Evolutionary conservation across 2,329 filamentous ascomycete species (phyloP), one percentile per base, ranked within the genome.

Genomic region (Macrophomina pseudophaseolina): DNA sequence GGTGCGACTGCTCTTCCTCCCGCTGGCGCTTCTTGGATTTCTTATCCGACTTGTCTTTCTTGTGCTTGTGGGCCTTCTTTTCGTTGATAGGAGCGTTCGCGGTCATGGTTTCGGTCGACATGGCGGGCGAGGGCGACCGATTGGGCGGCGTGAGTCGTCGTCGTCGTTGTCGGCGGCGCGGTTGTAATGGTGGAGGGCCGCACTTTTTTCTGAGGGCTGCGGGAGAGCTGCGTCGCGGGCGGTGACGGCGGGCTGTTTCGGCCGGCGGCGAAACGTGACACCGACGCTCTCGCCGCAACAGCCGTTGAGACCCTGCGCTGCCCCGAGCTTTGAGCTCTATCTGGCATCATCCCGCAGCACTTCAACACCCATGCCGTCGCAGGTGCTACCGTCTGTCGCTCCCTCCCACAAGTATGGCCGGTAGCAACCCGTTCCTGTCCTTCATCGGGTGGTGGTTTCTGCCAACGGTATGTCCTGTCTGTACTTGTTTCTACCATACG

Each of bases 381-480:
- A 8, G 23, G 14, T 33, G 23, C 16, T 33, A 2, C 42, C 18
- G 59, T 42, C 59, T 30, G 56, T 48, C 46, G 44, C 59, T 42
- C 9, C 18, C 30, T 52, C 60, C 48, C 11, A 14, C 23, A 9
- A 42, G 18, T 33, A 64, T 64, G 60, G 48, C 60, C 35, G 60
- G 60, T 8, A 64, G 4, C 58, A 62, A 62, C 63, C 56, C 68
- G 28, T 46, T 88, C 44, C 74, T 88, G 44, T 87, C 87, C 32
- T 81, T 86, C 58, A 80, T 83, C 56, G 87, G 86, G 63, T 90
- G 88, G 88, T 84, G 85, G 52, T 83, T 89, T 73, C 81, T 90
- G 32, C 88, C 88, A 67, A 84, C 84, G 71, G 86, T 88, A 80
- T 74, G 83, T 67, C 16, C 16, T 35, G 28, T 18, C 32, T 14